Percentiles rank a stretch among this genome's conserved stretches.
phyloP scores from a whole-genome alignment of 345 rosid genomes.

The Eucalyptus regnans region DNA sequence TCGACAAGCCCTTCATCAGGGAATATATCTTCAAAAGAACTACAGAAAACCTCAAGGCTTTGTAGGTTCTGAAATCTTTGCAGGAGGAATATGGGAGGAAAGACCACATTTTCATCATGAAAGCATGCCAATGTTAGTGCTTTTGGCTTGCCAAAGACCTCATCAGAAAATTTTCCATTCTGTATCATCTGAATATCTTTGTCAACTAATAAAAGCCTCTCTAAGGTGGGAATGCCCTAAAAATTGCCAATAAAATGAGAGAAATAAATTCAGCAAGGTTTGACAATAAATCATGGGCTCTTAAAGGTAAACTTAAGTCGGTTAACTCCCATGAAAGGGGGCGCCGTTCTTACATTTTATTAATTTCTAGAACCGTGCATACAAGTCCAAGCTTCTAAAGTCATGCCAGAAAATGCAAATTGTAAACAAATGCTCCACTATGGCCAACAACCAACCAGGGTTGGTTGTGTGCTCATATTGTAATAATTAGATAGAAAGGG shows the following conservation, averaged over 20 bases:
- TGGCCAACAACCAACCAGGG: not conserved
- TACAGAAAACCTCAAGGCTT: not conserved
- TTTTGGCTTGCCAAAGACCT: not conserved
- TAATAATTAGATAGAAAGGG: not conserved
- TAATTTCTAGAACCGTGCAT: not conserved
- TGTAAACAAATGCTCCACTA: not conserved
- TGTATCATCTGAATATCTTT: not conserved
- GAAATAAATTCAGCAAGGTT: not conserved
- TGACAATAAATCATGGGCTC: not conserved
- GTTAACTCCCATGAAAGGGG: not conserved
- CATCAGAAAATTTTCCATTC: not conserved
- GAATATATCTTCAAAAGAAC: not conserved
- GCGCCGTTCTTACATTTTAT: not conserved
- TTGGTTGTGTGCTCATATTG: fast-evolving
- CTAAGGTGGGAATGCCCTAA: not conserved
- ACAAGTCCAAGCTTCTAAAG: not conserved
- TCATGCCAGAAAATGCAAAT: not conserved
- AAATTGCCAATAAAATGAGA: not conserved
- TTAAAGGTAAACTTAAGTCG: not conserved
- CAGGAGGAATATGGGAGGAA: not conserved
- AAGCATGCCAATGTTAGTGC: not conserved
- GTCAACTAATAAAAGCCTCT: not conserved
- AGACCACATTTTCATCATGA: not conserved
- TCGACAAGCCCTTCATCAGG: not conserved
- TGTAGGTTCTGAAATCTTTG: not conserved